Evolutionary conservation across 495 filamentous ascomycete genomes (phyloP).

Genomic region (Bombardia bombarda): DNA sequence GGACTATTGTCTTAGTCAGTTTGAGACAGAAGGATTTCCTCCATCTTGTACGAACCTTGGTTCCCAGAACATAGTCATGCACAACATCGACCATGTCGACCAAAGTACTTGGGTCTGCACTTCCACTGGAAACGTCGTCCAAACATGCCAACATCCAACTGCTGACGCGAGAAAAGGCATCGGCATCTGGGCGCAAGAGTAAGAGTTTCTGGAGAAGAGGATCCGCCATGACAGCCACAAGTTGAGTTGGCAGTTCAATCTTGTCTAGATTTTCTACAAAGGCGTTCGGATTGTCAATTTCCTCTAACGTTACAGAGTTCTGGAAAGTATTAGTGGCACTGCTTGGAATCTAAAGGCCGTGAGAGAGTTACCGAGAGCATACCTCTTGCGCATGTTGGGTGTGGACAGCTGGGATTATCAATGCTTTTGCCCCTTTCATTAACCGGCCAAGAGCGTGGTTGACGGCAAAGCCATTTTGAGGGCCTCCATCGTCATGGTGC

Average conservation of each 20-base stretch:
- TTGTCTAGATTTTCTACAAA: slow-evolving; percentile 71
- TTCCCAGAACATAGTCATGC: slow-evolving; percentile 50
- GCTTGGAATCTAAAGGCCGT: too few relatives aligned
- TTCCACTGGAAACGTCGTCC: slow-evolving; percentile 47
- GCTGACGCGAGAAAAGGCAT: slow-evolving; percentile 47
- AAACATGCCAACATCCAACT: slow-evolving; percentile 60
- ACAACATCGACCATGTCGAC: slow-evolving; percentile 50
- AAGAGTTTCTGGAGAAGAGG: slow-evolving; percentile 72
- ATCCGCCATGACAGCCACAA: slow-evolving; percentile 69
- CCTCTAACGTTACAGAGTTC: slow-evolving; percentile 65
- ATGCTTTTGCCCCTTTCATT: slow-evolving; percentile 28
- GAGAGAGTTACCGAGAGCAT: not conserved
- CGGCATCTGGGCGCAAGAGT: slow-evolving; percentile 52
- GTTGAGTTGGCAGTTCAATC: slow-evolving; percentile 73
- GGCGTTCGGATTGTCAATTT: slow-evolving; percentile 62
- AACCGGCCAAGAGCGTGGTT: slow-evolving; percentile 39
- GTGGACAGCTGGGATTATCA: slow-evolving; percentile 59
- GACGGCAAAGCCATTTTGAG: slow-evolving; percentile 43
- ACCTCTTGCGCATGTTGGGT: slow-evolving; percentile 66
- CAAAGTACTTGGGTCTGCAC: slow-evolving; percentile 40
- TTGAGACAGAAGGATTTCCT: too few relatives aligned
- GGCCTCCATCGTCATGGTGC: slow-evolving; percentile 25
- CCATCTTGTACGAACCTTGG: slow-evolving; percentile 46
- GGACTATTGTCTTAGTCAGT: slow-evolving; percentile 32
- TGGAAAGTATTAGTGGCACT: slow-evolving; percentile 21